These are phyloP conservation scores for Globisporangium irregulare DNA, from an alignment of 352 stramenopile species.

Conservation along the genomic window DNA sequence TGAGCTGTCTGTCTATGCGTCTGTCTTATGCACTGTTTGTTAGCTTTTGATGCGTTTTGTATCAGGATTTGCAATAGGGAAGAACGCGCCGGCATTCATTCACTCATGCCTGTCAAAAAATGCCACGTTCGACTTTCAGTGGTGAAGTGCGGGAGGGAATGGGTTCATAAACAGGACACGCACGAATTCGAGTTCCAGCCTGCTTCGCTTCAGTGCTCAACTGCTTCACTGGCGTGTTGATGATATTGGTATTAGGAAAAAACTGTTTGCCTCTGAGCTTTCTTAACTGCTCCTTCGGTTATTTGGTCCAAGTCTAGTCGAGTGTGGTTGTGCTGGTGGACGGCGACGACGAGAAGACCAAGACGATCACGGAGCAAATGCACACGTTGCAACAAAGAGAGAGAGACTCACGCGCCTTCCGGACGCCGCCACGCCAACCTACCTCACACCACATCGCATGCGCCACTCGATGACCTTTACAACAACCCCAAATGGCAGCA, in stretches of 20 bases:
- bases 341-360: not conserved
- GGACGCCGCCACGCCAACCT: not conserved
- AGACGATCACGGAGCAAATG: not conserved
- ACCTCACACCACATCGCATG: not conserved
- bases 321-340: not conserved
- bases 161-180: constrained; percentile 4
- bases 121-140: not conserved
- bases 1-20: not conserved
- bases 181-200: not conserved
- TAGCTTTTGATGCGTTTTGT: not conserved
- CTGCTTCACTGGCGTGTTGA: not conserved
- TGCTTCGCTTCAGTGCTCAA: not conserved
- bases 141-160: not conserved
- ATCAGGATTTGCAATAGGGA: not conserved
- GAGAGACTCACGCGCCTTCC: not conserved
- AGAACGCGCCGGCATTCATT: no score
- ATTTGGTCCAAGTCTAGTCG: not conserved
- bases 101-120: not conserved
- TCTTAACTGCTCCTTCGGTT: not conserved
- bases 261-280: not conserved
- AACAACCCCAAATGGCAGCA: not conserved
- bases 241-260: not conserved
- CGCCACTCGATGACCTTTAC: not conserved
- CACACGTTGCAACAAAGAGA: not conserved
- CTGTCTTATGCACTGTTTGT: not conserved